These are phyloP conservation scores for Austroboletus festivus DNA, from an alignment of 768 basidiomycete species.

Conservation along the genomic window DNA sequence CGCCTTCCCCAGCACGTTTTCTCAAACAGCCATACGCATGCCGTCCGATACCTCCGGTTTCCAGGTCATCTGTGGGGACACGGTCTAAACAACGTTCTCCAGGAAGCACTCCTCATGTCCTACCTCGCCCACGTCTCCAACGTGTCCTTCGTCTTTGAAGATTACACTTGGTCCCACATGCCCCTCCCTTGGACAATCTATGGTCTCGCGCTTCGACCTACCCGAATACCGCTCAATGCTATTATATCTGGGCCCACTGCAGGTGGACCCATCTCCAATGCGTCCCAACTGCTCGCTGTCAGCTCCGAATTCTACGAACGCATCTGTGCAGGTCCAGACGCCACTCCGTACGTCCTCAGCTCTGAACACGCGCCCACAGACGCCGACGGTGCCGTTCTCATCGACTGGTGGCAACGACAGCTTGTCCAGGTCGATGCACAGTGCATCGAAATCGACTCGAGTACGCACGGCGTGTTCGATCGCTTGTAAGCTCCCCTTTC, in stretches of 20 bases:
- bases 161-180: slow-evolving; percentile 57
- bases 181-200: slow-evolving; percentile 55
- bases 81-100: slow-evolving; percentile 59
- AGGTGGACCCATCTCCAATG: slow-evolving; percentile 39
- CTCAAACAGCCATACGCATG: slow-evolving; percentile 10
- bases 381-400: slow-evolving; percentile 40
- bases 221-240: slow-evolving; percentile 54
- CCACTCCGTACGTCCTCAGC: slow-evolving; percentile 32
- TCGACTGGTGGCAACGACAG: slow-evolving; percentile 49
- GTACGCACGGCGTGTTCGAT: slow-evolving; percentile 44
- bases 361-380: slow-evolving; percentile 35
- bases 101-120: slow-evolving; percentile 56
- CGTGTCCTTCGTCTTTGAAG: slow-evolving; percentile 59
- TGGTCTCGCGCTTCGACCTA: slow-evolving; percentile 49
- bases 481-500: slow-evolving; percentile 36
- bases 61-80: slow-evolving; percentile 58
- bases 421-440: slow-evolving; percentile 35
- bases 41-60: slow-evolving; percentile 44
- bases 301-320: slow-evolving; percentile 47
- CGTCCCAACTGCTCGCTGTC: slow-evolving; percentile 35
- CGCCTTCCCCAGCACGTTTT: slow-evolving; percentile 39
- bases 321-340: slow-evolving; percentile 41
- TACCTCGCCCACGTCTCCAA: slow-evolving; percentile 50
- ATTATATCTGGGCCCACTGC: slow-evolving; percentile 56
- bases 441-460: slow-evolving; percentile 45